These are phyloP conservation scores for Cajanus cajan DNA, from an alignment of 306 rosid genomes.

Conservation along the genomic window DNA sequence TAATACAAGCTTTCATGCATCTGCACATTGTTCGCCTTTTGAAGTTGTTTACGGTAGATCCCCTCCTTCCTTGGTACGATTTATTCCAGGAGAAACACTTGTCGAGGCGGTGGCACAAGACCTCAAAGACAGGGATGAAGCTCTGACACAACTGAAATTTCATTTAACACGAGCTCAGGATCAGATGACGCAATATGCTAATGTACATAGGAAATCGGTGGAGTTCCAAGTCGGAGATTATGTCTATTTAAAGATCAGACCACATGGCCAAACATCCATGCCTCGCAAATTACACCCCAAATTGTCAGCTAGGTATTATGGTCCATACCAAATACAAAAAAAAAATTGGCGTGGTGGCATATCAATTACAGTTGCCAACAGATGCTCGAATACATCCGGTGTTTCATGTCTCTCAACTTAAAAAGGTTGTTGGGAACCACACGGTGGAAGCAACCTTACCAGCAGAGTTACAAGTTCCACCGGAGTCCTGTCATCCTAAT, in stretches of 20 bases:
- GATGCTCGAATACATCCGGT: no score
- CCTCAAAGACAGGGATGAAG: background rate
- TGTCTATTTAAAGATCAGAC: background rate
- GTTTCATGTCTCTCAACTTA: background rate
- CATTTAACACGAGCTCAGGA: background rate
- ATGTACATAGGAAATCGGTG: no score
- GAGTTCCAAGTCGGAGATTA: background rate
- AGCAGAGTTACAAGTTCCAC: no score
- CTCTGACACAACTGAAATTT: background rate
- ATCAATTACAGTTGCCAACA: background rate
- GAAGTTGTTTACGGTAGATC: background rate
- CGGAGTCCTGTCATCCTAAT: no score
- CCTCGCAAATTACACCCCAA: background rate
- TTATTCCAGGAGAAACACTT: background rate
- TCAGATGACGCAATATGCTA: background rate
- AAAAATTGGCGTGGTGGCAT: background rate
- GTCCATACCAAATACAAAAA: background rate
- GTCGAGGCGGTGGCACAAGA: background rate
- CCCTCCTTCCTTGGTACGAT: background rate
- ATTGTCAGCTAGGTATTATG: background rate
- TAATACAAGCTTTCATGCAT: no score
- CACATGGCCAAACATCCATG: background rate
- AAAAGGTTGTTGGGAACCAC: background rate
- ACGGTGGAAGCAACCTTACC: no score
- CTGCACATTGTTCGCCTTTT: background rate